phyloP scores from a whole-genome alignment of 306 rosid genomes.

The Coriaria nepalensis region DNA sequence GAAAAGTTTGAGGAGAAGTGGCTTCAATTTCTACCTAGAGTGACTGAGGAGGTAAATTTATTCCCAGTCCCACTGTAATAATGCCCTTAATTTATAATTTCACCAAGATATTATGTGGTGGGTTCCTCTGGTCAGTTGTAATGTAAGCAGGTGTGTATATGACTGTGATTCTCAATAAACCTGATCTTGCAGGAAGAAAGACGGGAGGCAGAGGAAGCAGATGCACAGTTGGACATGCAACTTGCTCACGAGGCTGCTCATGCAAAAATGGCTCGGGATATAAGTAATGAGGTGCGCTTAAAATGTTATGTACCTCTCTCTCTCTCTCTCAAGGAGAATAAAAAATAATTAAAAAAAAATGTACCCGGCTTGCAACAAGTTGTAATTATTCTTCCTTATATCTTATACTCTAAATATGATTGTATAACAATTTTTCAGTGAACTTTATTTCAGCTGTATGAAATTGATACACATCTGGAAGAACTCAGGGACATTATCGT shows the following conservation, averaged over 20 bases:
- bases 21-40: constrained; percentile 76
- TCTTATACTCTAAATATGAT: neutral
- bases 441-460: constrained; percentile 50
- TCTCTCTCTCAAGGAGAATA: neutral
- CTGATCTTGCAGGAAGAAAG: constrained; percentile 50
- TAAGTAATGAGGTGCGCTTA: constrained; percentile 52
- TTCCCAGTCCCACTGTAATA: neutral
- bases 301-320: constrained; percentile 7
- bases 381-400: constrained; percentile 4
- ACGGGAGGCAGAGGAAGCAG: constrained; percentile 72
- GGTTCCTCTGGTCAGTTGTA: too few species aligned
- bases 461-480: constrained; percentile 60
- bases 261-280: constrained; percentile 70
- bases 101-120: too few species aligned
- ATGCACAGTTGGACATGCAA: constrained; percentile 53
- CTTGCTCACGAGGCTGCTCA: constrained; percentile 76
- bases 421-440: constrained; percentile 8
- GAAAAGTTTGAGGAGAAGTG: constrained; percentile 86
- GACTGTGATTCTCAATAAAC: neutral
- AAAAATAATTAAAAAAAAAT: neutral
- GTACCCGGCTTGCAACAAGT: constrained; percentile 2
- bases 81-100: neutral
- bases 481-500: constrained; percentile 70
- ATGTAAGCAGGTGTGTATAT: neutral
- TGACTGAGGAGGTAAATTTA: constrained; percentile 62